Conservation (phyloP, 495 filamentous ascomycete genomes). For the Tuber aestivum region DNA sequence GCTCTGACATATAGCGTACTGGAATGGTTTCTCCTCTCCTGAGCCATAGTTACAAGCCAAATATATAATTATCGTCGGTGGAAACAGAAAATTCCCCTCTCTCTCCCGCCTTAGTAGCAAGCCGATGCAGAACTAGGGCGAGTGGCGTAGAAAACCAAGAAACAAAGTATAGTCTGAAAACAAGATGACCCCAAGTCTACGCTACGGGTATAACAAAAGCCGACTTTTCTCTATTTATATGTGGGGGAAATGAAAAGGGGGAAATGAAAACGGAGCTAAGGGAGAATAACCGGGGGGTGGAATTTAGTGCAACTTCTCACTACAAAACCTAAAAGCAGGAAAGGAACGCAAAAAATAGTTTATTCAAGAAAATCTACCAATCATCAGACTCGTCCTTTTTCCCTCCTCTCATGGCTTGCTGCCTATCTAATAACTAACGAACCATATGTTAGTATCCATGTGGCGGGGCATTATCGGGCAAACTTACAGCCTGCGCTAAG, state of each 20-base stretch:
- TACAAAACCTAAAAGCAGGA: neutral
- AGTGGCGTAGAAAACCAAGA: neutral
- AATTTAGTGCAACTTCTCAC: neutral
- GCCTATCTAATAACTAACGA: slow-evolving; percentile 50
- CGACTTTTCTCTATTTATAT: neutral
- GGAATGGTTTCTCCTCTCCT: neutral
- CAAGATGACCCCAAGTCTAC: neutral
- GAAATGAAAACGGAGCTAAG: neutral
- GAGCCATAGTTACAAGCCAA: neutral
- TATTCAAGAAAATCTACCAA: slow-evolving; percentile 47
- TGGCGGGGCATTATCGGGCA: slow-evolving; percentile 43
- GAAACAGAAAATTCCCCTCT: neutral
- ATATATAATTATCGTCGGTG: neutral
- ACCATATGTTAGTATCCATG: slow-evolving; percentile 51
- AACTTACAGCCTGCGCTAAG: slow-evolving; percentile 64
- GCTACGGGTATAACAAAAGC: neutral
- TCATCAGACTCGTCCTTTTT: slow-evolving; percentile 72
- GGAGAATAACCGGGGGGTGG: neutral
- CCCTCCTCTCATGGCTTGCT: slow-evolving; percentile 62
- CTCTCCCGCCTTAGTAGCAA: neutral
- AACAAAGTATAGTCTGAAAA: neutral
- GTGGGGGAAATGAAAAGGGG: neutral
- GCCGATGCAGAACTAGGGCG: neutral
- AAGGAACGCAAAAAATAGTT: neutral
- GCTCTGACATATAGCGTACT: neutral